Percentiles rank a stretch among this genome's conserved stretches.
Evolutionary conservation across 495 filamentous ascomycete species (phyloP).

Genomic region (Evansstolkia leycettana): DNA sequence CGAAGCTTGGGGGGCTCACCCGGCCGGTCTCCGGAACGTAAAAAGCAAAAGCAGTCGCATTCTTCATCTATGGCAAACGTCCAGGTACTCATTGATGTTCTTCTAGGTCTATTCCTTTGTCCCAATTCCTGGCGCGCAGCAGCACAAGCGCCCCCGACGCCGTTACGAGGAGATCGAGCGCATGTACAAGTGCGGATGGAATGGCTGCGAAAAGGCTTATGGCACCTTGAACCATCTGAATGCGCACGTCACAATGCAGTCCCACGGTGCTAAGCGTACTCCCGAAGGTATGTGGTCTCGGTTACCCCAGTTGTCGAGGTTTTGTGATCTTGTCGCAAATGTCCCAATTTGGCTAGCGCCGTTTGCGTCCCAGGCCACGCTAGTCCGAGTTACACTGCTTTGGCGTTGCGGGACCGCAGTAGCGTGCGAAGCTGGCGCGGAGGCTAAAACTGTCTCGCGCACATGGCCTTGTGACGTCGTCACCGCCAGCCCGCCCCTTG

Average conservation of each 20-base stretch:
- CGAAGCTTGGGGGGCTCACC: too few relatives aligned
- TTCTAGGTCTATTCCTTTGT: conserved; percentile 94
- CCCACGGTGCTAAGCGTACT: conserved; percentile 81
- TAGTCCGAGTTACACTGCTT: conserved; percentile 42
- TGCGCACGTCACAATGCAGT: conserved; percentile 97
- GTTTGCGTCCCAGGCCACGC: conserved; percentile 13
- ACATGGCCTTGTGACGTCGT: neutral
- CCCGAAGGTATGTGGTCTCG: conserved; percentile 69
- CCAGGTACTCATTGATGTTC: conserved; percentile 10
- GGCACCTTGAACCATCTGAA: conserved; percentile 94
- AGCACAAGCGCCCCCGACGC: conserved; percentile 90
- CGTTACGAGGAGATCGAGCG: conserved; percentile 98
- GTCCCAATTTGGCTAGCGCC: conserved; percentile 27
- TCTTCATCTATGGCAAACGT: conserved; percentile 8
- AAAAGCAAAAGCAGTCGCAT: conserved; percentile 17
- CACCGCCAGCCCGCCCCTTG: neutral
- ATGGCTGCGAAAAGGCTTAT: conserved; percentile 96
- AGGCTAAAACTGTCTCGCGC: conserved; percentile 13
- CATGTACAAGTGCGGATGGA: conserved; percentile 99
- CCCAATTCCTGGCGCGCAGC: conserved; percentile 91
- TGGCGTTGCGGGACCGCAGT: conserved; percentile 31
- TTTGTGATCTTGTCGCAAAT: conserved; percentile 28
- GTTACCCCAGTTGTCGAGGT: conserved; percentile 5
- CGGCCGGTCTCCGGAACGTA: too few relatives aligned
- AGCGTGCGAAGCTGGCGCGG: conserved; percentile 29